Percentiles rank a stretch among this genome's conserved stretches.
Evolutionary conservation across 768 basidiomycete species (phyloP).

Genomic region (Termitomyces sp.): DNA sequence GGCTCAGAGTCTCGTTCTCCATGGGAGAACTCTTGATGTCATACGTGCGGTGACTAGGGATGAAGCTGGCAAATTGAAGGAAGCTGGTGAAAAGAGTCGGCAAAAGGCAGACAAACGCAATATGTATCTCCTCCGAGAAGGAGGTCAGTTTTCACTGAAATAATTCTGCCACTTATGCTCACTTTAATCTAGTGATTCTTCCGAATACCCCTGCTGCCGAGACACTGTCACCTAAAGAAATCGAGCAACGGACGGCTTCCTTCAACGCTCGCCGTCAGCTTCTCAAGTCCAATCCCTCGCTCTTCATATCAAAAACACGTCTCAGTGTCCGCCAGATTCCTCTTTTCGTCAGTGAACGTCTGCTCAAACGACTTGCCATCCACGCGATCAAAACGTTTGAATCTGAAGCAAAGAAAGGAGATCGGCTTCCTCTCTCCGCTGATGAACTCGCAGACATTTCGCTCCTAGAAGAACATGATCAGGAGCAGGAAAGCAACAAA

Average conservation of each 20-base stretch:
- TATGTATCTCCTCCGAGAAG: slow-evolving; percentile 93
- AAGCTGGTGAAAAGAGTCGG: slow-evolving; percentile 77
- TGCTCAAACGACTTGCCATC: slow-evolving; percentile 81
- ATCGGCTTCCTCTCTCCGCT: slow-evolving; percentile 51
- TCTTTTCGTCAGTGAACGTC: slow-evolving; percentile 81
- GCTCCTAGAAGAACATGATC: not conserved
- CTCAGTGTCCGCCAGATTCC: slow-evolving; percentile 93
- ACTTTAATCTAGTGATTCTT: slow-evolving; percentile 63
- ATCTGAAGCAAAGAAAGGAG: slow-evolving; percentile 60
- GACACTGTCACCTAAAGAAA: slow-evolving; percentile 61
- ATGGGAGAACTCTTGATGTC: slow-evolving; percentile 90
- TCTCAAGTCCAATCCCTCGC: slow-evolving; percentile 85
- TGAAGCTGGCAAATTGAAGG: slow-evolving; percentile 81
- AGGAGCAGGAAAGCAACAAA: slow-evolving; percentile 20
- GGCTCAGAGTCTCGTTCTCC: slow-evolving; percentile 79
- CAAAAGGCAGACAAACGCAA: slow-evolving; percentile 94
- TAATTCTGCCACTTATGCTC: not conserved
- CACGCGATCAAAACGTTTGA: slow-evolving; percentile 80
- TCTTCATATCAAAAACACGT: slow-evolving; percentile 93
- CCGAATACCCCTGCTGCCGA: slow-evolving; percentile 81
- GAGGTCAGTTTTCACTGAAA: slow-evolving; percentile 50
- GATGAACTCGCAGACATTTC: slow-evolving; percentile 65
- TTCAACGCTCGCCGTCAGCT: slow-evolving; percentile 82
- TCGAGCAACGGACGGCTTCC: slow-evolving; percentile 80
- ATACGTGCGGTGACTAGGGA: slow-evolving; percentile 87